phyloP scores from a whole-genome alignment of 176 grass and related monocot genomes.

The Puya raimondii region DNA sequence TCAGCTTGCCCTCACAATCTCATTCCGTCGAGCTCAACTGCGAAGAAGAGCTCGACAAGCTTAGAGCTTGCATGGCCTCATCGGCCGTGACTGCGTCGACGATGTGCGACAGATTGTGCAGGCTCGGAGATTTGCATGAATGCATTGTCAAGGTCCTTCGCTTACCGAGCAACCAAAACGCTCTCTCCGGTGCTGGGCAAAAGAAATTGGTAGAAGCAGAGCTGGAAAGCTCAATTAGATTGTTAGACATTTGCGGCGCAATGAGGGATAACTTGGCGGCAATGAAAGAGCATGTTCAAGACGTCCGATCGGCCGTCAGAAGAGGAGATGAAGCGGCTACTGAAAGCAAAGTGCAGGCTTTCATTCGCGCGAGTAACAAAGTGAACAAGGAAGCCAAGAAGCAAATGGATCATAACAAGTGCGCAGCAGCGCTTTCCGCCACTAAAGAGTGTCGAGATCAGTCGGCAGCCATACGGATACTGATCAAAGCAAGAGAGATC shows the following conservation, averaged over 20 bases:
- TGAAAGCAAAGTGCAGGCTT: background rate
- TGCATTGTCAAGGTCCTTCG: conserved; percentile 31
- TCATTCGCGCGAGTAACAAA: background rate
- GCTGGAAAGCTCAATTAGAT: conserved; percentile 3
- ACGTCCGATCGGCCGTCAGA: background rate
- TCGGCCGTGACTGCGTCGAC: conserved; percentile 4
- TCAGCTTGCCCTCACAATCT: conserved; percentile 33
- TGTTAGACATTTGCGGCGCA: background rate
- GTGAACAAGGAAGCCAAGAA: background rate
- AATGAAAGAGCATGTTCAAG: conserved; percentile 4
- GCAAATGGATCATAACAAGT: conserved; percentile 4
- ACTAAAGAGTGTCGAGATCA: background rate
- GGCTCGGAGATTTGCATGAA: conserved; percentile 32
- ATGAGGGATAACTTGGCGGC: background rate
- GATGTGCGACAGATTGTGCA: conserved; percentile 20
- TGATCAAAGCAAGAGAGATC: conserved; percentile 13
- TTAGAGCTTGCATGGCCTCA: conserved; percentile 17
- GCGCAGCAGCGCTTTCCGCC: background rate
- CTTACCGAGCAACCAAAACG: conserved; percentile 31
- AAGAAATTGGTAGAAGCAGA: conserved; percentile 27
- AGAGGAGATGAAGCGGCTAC: conserved; percentile 1
- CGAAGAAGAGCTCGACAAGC: conserved; percentile 35
- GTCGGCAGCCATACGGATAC: background rate
- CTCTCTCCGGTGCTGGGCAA: conserved; percentile 10
- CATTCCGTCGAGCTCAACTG: conserved; percentile 14